A percentile compares a stretch with the other conserved stretches of the same genome.
These are phyloP conservation scores for Eimeria nieschulzi DNA, from an alignment of 169 alveolate genomes.

Conservation along the genomic window DNA sequence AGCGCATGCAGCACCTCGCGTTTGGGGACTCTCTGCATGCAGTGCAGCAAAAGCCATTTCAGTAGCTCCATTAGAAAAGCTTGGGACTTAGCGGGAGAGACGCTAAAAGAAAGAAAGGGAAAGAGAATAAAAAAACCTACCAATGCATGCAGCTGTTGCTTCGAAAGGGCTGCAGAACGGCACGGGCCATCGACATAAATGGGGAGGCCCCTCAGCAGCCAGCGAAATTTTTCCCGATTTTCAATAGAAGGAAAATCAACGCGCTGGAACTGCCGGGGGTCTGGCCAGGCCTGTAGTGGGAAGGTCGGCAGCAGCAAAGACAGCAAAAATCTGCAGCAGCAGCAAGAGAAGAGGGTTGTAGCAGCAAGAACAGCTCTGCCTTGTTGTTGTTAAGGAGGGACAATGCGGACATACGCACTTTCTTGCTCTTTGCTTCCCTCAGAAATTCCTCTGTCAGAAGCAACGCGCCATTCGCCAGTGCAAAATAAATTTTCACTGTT, in stretches of 20 bases:
- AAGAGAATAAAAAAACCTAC: not conserved
- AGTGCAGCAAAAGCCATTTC: not conserved
- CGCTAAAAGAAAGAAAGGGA: not conserved
- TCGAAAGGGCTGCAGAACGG: constrained; percentile 52
- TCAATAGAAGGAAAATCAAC: constrained; percentile 52
- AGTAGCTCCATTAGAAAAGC: not conserved
- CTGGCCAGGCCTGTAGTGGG: constrained; percentile 64
- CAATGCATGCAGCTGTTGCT: constrained; percentile 58
- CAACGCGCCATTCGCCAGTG: constrained; percentile 49
- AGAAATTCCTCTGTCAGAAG: constrained; percentile 52
- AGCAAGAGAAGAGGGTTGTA: not conserved
- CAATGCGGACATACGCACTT: constrained; percentile 16
- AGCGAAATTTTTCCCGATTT: constrained; percentile 9
- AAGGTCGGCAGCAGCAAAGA: not conserved
- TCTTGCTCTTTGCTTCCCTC: constrained; percentile 26
- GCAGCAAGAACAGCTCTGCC: not conserved
- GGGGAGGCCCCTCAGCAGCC: constrained; percentile 51
- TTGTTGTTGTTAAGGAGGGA: not conserved
- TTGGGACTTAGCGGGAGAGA: not conserved
- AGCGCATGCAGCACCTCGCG: not conserved
- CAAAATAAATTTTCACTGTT: constrained; percentile 58
- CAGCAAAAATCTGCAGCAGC: not conserved
- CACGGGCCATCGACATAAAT: constrained; percentile 45
- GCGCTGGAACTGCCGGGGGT: constrained; percentile 61
- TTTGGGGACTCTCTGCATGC: too few relatives aligned